phyloP scores from a whole-genome alignment of 129 eudicot genomes.

The Logfia minima region DNA sequence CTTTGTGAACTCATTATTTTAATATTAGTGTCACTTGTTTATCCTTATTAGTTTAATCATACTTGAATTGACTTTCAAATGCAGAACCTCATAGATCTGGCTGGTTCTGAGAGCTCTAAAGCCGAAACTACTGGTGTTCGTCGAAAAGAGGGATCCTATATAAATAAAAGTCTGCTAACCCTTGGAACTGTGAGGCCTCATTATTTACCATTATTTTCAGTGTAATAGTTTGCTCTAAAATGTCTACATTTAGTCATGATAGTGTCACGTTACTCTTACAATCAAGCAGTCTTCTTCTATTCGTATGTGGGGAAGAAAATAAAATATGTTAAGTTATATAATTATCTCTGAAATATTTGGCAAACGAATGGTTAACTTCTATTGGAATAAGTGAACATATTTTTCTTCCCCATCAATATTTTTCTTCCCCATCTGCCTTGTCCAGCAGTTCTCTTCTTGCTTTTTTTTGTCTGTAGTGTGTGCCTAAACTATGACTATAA shows the following conservation, averaged over 20 bases:
- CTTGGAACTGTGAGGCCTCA: conserved; percentile 97
- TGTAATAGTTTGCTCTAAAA: conserved; percentile 41
- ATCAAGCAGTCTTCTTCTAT: conserved; percentile 21
- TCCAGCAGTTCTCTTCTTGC: too few species aligned
- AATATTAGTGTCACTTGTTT: conserved; percentile 13
- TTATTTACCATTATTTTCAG: conserved; percentile 44
- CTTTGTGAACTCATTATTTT: conserved; percentile 19
- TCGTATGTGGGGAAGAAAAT: conserved; percentile 7
- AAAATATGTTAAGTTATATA: not conserved
- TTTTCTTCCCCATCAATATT: conserved; percentile 4
- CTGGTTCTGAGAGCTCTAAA: conserved; percentile 99
- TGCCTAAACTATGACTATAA: conserved; percentile 4
- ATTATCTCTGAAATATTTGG: conserved; percentile 13
- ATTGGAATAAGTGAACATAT: not conserved
- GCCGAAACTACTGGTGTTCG: conserved; percentile 91
- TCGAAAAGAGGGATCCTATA: conserved; percentile 94
- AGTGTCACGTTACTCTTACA: conserved; percentile 15
- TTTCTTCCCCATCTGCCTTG: conserved; percentile 1
- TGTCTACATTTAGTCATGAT: conserved; percentile 29
- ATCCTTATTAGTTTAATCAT: conserved; percentile 8
- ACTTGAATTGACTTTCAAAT: conserved; percentile 27
- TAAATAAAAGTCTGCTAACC: conserved; percentile 92
- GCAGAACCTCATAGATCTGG: conserved; percentile 99
- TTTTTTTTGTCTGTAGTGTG: not conserved
- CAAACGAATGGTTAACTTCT: conserved; percentile 12